Percentiles rank a stretch among this genome's conserved stretches.
Conservation (phyloP, 768 basidiomycete genomes). For the Calocybe gangraenosa region DNA sequence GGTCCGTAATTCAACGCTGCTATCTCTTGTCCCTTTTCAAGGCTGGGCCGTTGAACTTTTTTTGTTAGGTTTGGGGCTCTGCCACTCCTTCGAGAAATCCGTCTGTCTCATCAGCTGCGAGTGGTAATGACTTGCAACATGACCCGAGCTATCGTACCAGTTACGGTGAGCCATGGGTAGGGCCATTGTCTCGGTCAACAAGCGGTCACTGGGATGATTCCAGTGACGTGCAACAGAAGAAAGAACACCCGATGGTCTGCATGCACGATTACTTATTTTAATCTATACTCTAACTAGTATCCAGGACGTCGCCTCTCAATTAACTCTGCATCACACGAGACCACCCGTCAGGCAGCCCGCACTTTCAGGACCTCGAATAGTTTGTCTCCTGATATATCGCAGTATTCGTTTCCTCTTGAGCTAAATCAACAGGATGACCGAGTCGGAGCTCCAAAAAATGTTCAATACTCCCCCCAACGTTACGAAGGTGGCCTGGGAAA, state of each 20-base stretch:
- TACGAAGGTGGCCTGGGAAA: slow-evolving; percentile 44
- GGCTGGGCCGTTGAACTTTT: no score
- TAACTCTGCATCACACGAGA: slow-evolving; percentile 41
- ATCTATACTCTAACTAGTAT: slow-evolving; percentile 9
- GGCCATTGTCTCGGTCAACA: slow-evolving; percentile 37
- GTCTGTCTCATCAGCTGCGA: slow-evolving; percentile 57
- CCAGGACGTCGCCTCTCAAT: slow-evolving; percentile 41
- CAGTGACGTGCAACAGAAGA: slow-evolving; percentile 42
- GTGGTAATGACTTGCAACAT: slow-evolving; percentile 42
- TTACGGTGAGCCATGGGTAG: slow-evolving; percentile 47
- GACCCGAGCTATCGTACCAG: slow-evolving; percentile 45
- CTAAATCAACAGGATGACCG: slow-evolving; percentile 38
- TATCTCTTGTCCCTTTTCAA: slow-evolving; percentile 13
- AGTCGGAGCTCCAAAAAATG: slow-evolving; percentile 37
- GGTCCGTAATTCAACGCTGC: slow-evolving; percentile 33
- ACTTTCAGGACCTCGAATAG: slow-evolving; percentile 37
- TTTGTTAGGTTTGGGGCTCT: slow-evolving; percentile 55
- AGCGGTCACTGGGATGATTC: slow-evolving; percentile 62
- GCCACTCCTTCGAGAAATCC: slow-evolving; percentile 50
- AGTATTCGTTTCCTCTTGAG: slow-evolving; percentile 15
- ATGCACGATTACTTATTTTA: slow-evolving; percentile 13
- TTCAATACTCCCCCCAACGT: slow-evolving; percentile 51
- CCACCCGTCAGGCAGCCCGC: slow-evolving; percentile 36
- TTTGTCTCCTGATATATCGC: slow-evolving; percentile 21
- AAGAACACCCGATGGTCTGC: slow-evolving; percentile 44